Base-by-base conservation (phyloP, 306 rosid species). In the Trichosanthes truncata region DNA sequence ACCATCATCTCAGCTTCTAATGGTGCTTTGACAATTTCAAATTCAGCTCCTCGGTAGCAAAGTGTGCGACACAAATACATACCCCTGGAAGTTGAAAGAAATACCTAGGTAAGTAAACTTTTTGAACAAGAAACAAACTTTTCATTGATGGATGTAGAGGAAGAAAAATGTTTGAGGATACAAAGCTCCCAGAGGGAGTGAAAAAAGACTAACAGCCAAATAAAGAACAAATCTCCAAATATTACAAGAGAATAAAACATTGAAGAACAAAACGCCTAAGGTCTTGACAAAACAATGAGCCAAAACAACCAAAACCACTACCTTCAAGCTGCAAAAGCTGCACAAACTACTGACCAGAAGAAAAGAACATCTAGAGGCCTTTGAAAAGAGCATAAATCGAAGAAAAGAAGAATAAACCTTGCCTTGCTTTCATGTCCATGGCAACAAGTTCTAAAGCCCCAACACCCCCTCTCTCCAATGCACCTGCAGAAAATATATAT, bases 391-490 rank as follows among this genome's bases (percentile, higher is more conserved):
- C 71, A 63, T 7, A 63, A 33, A 63, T 15, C 41, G 23, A 63
- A 63, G 43, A 63, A 63, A 4, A 1, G 63, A 36, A 25, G 15
- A 40, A 20, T 74, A 77, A 84, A 73, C 71, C 52, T 69, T 82
- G 93, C 99, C 97, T 95, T 82, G 99, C 97, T 95, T 95, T 95
- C 99, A 95, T 93, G 89, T 95, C 99, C 99, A 95, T 95, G 80
- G 99, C 99, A 88, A 95, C 99, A 88, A 95, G 91, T 91, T 95
- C 99, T 6, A 95, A 87, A 71, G 99, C 99, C 87, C 99, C 99
- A 81, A 95, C 99, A 71, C 99, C 97, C 66, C 97, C 97, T 87
- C 93, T 93, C 63, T 95, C 99, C 79, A 95, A 86, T 66, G 97
- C 97, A 85, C 88, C 99, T 95, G 87, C 33, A 79, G 59, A 48